Evolutionary conservation across 208 protist species (phyloP).

Genomic region (Wallacemonas collosoma): DNA sequence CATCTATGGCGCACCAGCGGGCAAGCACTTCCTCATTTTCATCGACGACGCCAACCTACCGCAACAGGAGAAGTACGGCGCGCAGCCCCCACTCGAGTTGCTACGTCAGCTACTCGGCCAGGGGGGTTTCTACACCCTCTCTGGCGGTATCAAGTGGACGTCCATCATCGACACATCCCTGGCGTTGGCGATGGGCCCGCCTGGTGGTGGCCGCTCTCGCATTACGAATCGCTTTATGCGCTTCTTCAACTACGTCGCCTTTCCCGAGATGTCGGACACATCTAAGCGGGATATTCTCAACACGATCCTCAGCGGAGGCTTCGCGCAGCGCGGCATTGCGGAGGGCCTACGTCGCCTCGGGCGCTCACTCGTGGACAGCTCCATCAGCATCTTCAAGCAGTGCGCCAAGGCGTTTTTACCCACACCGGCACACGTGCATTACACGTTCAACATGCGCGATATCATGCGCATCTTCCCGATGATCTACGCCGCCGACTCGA

Average conservation of each 20-base stretch:
- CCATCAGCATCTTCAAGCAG: conserved; percentile 93
- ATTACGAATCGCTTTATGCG: conserved; percentile 97
- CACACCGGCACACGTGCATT: conserved; percentile 98
- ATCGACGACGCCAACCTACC: conserved; percentile 95
- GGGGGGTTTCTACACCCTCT: conserved; percentile 90
- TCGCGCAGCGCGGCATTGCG: conserved; percentile 69
- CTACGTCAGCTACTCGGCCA: conserved; percentile 92
- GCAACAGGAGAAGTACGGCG: conserved; percentile 92
- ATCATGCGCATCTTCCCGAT: conserved; percentile 97
- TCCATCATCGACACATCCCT: conserved; percentile 95
- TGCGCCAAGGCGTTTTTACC: conserved; percentile 94
- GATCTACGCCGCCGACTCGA: conserved; percentile 86
- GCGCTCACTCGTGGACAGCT: conserved; percentile 81
- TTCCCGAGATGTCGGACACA: conserved; percentile 94
- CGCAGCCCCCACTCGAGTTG: conserved; percentile 94
- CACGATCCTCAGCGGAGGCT: conserved; percentile 92
- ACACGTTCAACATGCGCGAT: conserved; percentile 99
- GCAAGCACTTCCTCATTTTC: conserved; percentile 93
- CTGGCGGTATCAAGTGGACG: conserved; percentile 84
- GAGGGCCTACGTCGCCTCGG: conserved; percentile 63
- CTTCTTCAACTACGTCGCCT: conserved; percentile 97
- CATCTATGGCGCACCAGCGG: conserved; percentile 85
- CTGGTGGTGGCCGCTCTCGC: conserved; percentile 94
- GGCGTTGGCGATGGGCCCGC: conserved; percentile 97
- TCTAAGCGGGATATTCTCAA: conserved; percentile 95